Base-by-base conservation (phyloP, 2,329 filamentous ascomycete genomes). In the Thermomyces lanuginosus region DNA sequence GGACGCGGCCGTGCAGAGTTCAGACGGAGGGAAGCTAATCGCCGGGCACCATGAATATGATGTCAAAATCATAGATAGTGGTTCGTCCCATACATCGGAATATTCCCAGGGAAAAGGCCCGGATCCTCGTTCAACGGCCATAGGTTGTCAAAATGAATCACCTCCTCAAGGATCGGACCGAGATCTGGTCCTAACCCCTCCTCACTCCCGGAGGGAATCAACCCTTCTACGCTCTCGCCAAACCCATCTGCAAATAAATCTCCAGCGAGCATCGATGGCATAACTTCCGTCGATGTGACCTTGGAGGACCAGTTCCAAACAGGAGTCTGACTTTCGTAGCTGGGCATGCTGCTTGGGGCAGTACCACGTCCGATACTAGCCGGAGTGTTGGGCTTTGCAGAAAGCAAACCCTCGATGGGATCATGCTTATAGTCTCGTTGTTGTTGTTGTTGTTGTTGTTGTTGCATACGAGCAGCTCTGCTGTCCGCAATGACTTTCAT, bases 401-500 rank as follows among this genome's bases (percentile, higher is more conserved):
- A 25, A 13, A 35, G 33, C 4, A 35, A 22, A 20, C 30, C 29
- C 18, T 35, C 33, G 7, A 35, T 35, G 8, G 33, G 33, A 22
- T 35, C 33, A 12, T 33, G 32, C 8, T 16, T 15, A 16, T 22
- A 26, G 6, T 21, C 22, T 35, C 8, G 19, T 14, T 8, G 21
- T n/a, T 8, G 27, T 18, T n/a, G n/a, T n/a, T n/a, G n/a, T n/a
- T n/a, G n/a, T n/a, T n/a, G n/a, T n/a, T n/a, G n/a, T n/a, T n/a
- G n/a, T n/a, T n/a, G 25, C 22, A 28, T 19, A 16, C 26, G 30
- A 9, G 31, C 24, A 14, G 30, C 24, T 11, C 31, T 27, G 16
- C 27, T 28, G 18, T 35, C 24, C 11, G 26, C 21, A 24, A 39
- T 36, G 3, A 31, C 31, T n/a, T 57, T 46, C 13, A 53, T 46